Conservation (phyloP, 116 monocot genomes). For the Cymodocea nodosa region DNA sequence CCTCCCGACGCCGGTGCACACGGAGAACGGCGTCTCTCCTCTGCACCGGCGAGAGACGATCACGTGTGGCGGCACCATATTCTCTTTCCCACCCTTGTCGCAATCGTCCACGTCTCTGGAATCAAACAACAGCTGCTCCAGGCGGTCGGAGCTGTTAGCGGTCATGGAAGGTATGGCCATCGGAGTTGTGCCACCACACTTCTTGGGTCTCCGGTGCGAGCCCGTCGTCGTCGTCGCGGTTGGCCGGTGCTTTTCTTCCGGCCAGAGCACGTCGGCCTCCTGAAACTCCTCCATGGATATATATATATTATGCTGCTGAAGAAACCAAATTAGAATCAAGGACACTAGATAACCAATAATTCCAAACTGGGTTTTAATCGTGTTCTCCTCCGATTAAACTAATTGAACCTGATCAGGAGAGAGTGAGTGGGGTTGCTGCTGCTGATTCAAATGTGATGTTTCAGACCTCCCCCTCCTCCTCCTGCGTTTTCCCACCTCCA, state of each 20-base stretch:
- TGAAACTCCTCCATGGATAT: conserved; percentile 24
- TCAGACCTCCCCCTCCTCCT: no score
- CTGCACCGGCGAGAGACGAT: conserved; percentile 19
- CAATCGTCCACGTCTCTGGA: neutral
- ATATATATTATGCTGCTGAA: no score
- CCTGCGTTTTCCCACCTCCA: no score
- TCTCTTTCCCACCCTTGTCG: conserved; percentile 1
- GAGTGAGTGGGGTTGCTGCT: no score
- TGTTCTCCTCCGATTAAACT: no score
- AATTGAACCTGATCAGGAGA: no score
- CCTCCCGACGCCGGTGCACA: conserved; percentile 52
- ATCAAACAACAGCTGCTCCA: neutral
- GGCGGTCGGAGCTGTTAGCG: neutral
- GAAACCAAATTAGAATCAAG: no score
- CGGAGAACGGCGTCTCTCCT: conserved; percentile 34
- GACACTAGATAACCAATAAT: no score
- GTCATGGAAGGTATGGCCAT: conserved; percentile 9
- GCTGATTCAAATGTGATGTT: no score
- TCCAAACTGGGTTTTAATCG: no score
- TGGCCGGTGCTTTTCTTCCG: conserved; percentile 1
- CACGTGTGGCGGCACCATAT: conserved; percentile 45
- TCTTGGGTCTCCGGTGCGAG: neutral
- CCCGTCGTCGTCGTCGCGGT: neutral
- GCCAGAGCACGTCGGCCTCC: conserved; percentile 39
- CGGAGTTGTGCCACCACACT: neutral